A percentile compares a stretch with the other conserved stretches of the same genome.
Conservation (phyloP, 1,284 basidiomycete species). For the Tylopilus sp. region DNA sequence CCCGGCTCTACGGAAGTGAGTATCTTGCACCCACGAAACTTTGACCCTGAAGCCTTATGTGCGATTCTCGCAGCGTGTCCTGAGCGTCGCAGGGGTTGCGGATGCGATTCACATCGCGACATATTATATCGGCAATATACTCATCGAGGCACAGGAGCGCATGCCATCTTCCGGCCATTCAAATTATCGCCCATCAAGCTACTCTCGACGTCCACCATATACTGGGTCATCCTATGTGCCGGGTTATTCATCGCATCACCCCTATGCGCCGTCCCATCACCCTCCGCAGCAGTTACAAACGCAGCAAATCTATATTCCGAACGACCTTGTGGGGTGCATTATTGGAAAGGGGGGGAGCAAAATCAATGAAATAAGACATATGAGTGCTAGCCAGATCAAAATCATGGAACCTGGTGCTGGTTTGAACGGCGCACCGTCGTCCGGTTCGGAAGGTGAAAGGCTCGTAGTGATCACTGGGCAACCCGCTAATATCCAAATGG, state of each 20-base stretch:
- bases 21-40: slow-evolving; percentile 15
- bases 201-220: slow-evolving; percentile 49
- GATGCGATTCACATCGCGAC: slow-evolving; percentile 99
- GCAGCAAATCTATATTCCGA: slow-evolving; percentile 98
- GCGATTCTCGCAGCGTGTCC: slow-evolving; percentile 64
- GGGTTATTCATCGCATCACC: slow-evolving; percentile 48
- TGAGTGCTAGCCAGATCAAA: slow-evolving; percentile 94
- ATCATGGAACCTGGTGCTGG: slow-evolving; percentile 97
- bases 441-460: slow-evolving; percentile 78
- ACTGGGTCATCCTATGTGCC: slow-evolving; percentile 71
- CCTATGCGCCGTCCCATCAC: slow-evolving; percentile 39
- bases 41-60: slow-evolving; percentile 10
- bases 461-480: slow-evolving; percentile 94
- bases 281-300: slow-evolving; percentile 74
- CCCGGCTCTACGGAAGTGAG: slow-evolving; percentile 96
- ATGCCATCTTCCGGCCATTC: slow-evolving; percentile 61
- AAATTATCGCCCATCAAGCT: slow-evolving; percentile 54
- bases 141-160: slow-evolving; percentile 92
- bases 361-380: slow-evolving; percentile 97
- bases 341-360: slow-evolving; percentile 98
- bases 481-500: slow-evolving; percentile 93
- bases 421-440: slow-evolving; percentile 59
- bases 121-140: slow-evolving; percentile 96
- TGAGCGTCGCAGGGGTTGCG: slow-evolving; percentile 98
- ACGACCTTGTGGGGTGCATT: slow-evolving; percentile 96